phyloP scores from a whole-genome alignment of 2,329 filamentous ascomycete species.

The Xylariaceae sp. region DNA sequence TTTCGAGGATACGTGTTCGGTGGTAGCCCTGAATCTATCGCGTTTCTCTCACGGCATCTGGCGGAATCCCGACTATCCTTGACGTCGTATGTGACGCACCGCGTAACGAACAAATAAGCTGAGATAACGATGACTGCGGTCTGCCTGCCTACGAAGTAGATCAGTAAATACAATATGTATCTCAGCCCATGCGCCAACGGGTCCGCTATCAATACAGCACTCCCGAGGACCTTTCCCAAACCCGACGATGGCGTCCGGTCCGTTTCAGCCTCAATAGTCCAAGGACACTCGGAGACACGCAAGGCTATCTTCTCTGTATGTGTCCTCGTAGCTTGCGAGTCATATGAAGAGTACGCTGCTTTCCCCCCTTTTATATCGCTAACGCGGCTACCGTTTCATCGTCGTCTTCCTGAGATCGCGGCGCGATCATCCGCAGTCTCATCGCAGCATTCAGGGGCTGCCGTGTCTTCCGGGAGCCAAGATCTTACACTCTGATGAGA shows the following conservation, averaged over 20 bases:
- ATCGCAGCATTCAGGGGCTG: background rate
- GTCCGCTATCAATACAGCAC: background rate
- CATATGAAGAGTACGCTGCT: background rate
- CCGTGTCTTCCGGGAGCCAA: background rate
- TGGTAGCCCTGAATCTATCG: too few relatives aligned
- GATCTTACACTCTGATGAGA: background rate
- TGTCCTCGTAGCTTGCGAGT: background rate
- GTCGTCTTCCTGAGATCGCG: background rate
- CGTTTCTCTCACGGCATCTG: too few relatives aligned
- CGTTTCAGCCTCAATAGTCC: background rate
- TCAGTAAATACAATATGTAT: background rate
- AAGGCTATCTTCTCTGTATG: background rate
- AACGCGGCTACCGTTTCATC: background rate
- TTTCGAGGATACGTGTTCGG: too few relatives aligned
- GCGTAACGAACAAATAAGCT: background rate
- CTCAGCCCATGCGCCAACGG: background rate
- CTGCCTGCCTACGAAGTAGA: background rate
- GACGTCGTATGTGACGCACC: background rate
- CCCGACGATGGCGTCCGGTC: background rate
- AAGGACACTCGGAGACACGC: background rate
- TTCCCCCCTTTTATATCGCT: background rate
- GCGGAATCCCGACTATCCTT: too few relatives aligned
- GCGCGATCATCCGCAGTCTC: background rate
- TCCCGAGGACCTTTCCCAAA: background rate
- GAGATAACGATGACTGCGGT: background rate